Evolutionary conservation across 306 rosid genomes (phyloP), one percentile per base, ranked within the genome.

Genomic region (Acmispon strigosus): DNA sequence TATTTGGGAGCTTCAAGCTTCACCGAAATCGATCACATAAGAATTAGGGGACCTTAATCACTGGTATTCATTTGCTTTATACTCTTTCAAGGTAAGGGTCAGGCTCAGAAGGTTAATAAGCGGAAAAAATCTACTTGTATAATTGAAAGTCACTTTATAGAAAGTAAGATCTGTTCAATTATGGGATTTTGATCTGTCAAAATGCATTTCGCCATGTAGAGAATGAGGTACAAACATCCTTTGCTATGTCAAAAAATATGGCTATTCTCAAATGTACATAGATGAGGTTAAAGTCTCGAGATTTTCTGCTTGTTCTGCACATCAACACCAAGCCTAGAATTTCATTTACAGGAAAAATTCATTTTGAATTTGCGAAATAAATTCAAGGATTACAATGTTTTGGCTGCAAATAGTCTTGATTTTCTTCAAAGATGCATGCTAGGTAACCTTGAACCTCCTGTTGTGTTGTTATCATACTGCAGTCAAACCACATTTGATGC

Each of bases 271-370:
- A 9, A 39, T 7, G 11, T 9, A 39, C 43, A 39, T 7, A 39
- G 11, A 39, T 3, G 41, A 39, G 6, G 68, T 19, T 19, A 5
- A 22, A 36, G 11, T 6, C 15, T 19, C 24, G 16, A 37, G 19
- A 7, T 50, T 6, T 58, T 32, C 4, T 14, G 24, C 22, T 14
- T 58, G 12, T 39, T 41, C 0, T 36, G 29, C 14, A 36, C 15
- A 16, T 17, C 36, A 0, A 36, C 10, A 36, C 41, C 41, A 36
- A 36, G 9, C 59, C 64, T 48, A 24, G 78, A 13, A 55, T 72
- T 48, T 42, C 36, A 41, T 78, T 42, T 20, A 43, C 8, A 19
- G 12, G 45, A 56, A 79, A 61, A 67, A 67, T n/a, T 65, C 61
- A 19, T 60, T 0, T n/a, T 41, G 45, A 56, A 63, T 39, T 39